Evolutionary conservation across 163 green algal genomes (phyloP).

Genomic region (Coccomyxa subellipsoidea): DNA sequence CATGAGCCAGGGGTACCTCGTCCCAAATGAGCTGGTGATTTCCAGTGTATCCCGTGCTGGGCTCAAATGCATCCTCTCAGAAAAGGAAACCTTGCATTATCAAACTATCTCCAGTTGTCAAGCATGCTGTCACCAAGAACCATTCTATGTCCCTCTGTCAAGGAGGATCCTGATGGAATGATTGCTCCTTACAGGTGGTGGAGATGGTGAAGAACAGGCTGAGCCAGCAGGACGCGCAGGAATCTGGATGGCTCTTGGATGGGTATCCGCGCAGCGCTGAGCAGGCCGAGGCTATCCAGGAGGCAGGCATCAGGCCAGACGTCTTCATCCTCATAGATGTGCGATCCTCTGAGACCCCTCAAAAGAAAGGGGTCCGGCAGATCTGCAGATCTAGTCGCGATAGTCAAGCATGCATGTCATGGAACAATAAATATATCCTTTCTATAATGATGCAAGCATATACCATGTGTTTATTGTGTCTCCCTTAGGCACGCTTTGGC

Average conservation of each 20-base stretch:
- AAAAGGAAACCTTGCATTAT: too few species aligned
- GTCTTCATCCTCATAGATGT: slow-evolving; percentile 93
- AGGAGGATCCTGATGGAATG: too few species aligned
- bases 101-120: too few species aligned
- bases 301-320: slow-evolving; percentile 88
- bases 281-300: slow-evolving; percentile 92
- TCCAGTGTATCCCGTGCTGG: too few species aligned
- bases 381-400: too few species aligned
- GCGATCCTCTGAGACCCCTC: background rate
- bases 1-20: slow-evolving; percentile 92
- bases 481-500: background rate
- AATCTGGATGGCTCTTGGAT: slow-evolving; percentile 94
- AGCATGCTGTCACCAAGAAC: too few species aligned
- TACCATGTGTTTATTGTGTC: background rate
- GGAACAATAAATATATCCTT: too few species aligned
- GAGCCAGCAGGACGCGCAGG: slow-evolving; percentile 49
- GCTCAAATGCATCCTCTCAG: too few species aligned
- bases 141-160: too few species aligned
- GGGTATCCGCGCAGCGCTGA: slow-evolving; percentile 90
- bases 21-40: slow-evolving; percentile 84
- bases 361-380: background rate
- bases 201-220: slow-evolving; percentile 79
- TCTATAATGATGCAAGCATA: background rate
- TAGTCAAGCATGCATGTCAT: too few species aligned
- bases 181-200: slow-evolving; percentile 40